Evolutionary conservation across 75 land plant species (phyloP).

Genomic region (Selaginella moellendorffii): DNA sequence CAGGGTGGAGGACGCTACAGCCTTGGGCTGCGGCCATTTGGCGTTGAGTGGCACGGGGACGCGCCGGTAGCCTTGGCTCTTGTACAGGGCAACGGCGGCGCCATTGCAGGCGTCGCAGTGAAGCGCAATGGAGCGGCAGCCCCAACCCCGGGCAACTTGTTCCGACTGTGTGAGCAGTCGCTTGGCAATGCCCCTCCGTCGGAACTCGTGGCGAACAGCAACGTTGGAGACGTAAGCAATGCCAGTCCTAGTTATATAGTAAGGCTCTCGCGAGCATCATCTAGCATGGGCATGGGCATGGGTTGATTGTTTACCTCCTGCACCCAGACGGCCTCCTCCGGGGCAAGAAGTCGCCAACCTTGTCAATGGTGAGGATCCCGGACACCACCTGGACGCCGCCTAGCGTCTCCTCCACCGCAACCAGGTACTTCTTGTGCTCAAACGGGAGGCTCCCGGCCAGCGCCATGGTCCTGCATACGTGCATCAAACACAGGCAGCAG

Average conservation of each 20-base stretch:
- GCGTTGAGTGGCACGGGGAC: conserved; percentile 53
- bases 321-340: not conserved
- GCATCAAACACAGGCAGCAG: not conserved
- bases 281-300: conserved; percentile 52
- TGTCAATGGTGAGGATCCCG: not conserved
- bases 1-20: conserved; percentile 37
- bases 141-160: conserved; percentile 51
- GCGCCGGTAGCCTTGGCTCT: conserved; percentile 47
- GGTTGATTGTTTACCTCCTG: conserved; percentile 14
- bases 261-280: conserved; percentile 46
- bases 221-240: conserved; percentile 85
- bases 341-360: not conserved
- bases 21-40: conserved; percentile 74
- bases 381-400: conserved; percentile 16
- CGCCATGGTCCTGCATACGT: not conserved
- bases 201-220: conserved; percentile 45
- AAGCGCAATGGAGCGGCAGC: conserved; percentile 71
- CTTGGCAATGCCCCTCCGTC: conserved; percentile 62
- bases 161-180: conserved; percentile 46
- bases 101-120: conserved; percentile 52
- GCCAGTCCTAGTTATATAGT: conserved; percentile 51
- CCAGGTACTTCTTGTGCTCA: conserved; percentile 1
- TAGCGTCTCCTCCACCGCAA: not conserved
- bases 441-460: not conserved
- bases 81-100: conserved; percentile 45